A percentile compares a stretch with the other conserved stretches of the same genome.
Conservation (phyloP, 2,329 filamentous ascomycete species). For the Teratosphaeriaceae sp. region DNA sequence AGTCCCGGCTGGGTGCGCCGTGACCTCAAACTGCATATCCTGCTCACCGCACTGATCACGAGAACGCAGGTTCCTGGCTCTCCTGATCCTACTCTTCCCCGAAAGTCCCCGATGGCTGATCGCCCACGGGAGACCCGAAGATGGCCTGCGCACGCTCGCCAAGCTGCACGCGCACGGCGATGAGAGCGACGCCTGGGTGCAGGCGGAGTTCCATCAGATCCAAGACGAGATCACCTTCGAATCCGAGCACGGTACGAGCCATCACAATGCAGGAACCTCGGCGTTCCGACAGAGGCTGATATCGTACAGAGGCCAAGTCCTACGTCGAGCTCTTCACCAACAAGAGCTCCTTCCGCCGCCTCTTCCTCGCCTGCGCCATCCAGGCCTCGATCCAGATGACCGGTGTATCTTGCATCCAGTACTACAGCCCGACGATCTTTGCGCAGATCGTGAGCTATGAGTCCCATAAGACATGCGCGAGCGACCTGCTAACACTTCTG, state of each 20-base stretch:
- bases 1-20: conserved; percentile 57
- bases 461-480: conserved; percentile 35
- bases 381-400: conserved; percentile 73
- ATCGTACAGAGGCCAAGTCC: conserved; percentile 64
- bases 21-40: too few species aligned
- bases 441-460: conserved; percentile 7
- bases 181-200: conserved; percentile 60
- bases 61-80: conserved; percentile 45
- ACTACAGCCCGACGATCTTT: conserved; percentile 45
- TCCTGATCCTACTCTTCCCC: conserved; percentile 65
- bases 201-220: conserved; percentile 66
- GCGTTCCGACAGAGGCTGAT: too few species aligned
- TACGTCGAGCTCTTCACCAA: conserved; percentile 63
- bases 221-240: conserved; percentile 59
- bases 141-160: conserved; percentile 61
- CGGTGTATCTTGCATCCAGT: conserved; percentile 67
- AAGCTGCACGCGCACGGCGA: conserved; percentile 64
- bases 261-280: too few species aligned
- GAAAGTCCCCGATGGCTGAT: conserved; percentile 65
- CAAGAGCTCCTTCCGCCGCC: conserved; percentile 60
- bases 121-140: conserved; percentile 58
- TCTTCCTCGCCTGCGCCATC: conserved; percentile 62
- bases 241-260: conserved; percentile 55
- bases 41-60: not conserved
- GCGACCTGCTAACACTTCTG: too few species aligned